Percentiles rank a stretch among this genome's conserved stretches.
phyloP scores from a whole-genome alignment of 352 stramenopile species.

The Blastocystis sp. region DNA sequence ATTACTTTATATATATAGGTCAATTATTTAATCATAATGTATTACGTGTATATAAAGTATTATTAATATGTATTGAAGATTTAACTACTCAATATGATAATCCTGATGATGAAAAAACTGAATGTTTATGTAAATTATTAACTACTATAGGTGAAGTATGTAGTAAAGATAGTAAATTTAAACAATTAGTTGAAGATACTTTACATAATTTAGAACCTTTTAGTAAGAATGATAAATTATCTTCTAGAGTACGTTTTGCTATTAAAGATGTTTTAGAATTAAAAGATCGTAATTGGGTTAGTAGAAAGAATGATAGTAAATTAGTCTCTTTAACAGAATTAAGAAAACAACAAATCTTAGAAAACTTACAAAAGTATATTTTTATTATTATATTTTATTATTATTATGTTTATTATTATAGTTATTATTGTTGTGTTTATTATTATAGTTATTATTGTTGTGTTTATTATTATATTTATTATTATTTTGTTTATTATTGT shows the following conservation, averaged over 20 bases:
- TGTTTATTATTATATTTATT: no score
- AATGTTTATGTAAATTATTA: conserved; percentile 76
- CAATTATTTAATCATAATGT: conserved; percentile 31
- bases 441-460: no score
- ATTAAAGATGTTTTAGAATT: conserved; percentile 79
- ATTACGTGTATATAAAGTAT: conserved; percentile 11
- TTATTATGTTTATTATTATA: no score
- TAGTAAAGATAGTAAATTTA: conserved; percentile 44
- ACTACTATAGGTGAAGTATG: conserved; percentile 53
- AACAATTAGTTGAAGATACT: conserved; percentile 48
- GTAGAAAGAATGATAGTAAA: conserved; percentile 69
- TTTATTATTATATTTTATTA: no score
- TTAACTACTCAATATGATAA: conserved; percentile 39
- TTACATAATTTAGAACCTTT: conserved; percentile 50
- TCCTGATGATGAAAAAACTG: conserved; percentile 77
- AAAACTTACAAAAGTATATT: no score
- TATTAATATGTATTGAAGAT: conserved; percentile 22
- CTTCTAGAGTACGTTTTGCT: conserved; percentile 70
- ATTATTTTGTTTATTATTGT: no score
- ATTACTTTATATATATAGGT: no score
- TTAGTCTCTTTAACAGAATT: no score
- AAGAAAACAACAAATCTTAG: no score
- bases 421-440: no score
- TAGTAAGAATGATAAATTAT: conserved; percentile 45
- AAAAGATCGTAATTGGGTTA: conserved; percentile 65